phyloP scores from a whole-genome alignment of 805 yeast species.

The Candida railenensis region DNA sequence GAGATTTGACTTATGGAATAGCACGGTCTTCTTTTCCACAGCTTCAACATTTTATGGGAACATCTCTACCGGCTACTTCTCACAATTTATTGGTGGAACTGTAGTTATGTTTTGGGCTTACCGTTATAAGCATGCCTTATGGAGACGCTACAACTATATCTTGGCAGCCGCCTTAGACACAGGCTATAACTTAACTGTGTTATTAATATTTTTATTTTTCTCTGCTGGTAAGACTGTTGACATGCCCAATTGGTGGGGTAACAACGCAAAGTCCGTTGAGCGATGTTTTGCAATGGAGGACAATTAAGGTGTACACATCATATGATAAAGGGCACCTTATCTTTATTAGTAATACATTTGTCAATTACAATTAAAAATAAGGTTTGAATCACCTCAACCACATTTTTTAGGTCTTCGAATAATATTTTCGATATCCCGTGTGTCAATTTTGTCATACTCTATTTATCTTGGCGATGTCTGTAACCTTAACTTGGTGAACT shows the following conservation, averaged over 20 bases:
- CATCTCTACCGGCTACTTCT: conserved; percentile 47
- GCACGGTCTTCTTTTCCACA: conserved; percentile 48
- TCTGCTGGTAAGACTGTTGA: conserved; percentile 18
- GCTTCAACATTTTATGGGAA: conserved; percentile 50
- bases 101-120: conserved; percentile 45
- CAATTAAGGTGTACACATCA: too few relatives aligned
- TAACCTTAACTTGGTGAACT: background rate
- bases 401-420: too few relatives aligned
- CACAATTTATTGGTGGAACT: conserved; percentile 48
- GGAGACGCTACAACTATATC: conserved; percentile 47
- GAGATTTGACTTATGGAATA: conserved; percentile 40
- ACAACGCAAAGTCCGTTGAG: conserved; percentile 41
- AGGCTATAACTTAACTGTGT: conserved; percentile 44
- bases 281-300: conserved; percentile 44
- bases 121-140: conserved; percentile 35
- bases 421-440: too few relatives aligned
- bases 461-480: background rate
- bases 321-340: too few relatives aligned
- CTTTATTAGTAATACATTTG: too few relatives aligned
- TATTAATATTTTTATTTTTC: conserved; percentile 37
- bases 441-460: too few relatives aligned
- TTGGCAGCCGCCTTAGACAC: conserved; percentile 53
- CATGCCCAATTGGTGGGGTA: conserved; percentile 53
- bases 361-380: too few relatives aligned
- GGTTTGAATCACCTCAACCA: too few relatives aligned